Percentiles rank a stretch among this genome's conserved stretches.
Evolutionary conservation across 148 eudicot genomes (phyloP).

Genomic region (Cornus florida): DNA sequence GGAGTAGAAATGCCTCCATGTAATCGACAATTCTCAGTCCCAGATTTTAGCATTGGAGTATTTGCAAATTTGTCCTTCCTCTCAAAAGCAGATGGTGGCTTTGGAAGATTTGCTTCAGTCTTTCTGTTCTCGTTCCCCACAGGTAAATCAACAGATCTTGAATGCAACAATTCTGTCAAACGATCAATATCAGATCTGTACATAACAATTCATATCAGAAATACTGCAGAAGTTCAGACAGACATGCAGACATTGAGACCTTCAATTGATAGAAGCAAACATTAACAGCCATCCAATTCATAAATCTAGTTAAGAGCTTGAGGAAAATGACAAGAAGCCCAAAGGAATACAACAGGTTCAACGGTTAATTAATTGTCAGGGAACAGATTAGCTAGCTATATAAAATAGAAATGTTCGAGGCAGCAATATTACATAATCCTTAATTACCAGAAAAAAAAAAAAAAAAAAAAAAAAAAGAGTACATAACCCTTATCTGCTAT

Average conservation of each 20-base stretch:
- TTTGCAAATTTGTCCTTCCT: conserved; percentile 14
- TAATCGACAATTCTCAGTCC: conserved; percentile 20
- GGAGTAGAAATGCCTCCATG: conserved; percentile 40
- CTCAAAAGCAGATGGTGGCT: conserved; percentile 27
- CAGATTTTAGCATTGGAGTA: conserved; percentile 28
- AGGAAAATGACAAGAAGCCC: not conserved
- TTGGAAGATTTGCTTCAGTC: conserved; percentile 29
- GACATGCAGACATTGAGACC: not conserved
- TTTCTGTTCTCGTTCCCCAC: conserved; percentile 26
- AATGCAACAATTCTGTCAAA: conserved; percentile 54
- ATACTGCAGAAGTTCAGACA: not conserved
- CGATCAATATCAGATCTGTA: conserved; percentile 72
- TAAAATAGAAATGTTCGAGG: not conserved
- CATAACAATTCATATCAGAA: conserved; percentile 11
- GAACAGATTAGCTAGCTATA: not conserved
- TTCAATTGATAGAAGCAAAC: not conserved
- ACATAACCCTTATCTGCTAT: no score
- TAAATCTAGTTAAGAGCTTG: not conserved
- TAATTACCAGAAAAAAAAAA: no score
- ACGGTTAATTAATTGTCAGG: not conserved
- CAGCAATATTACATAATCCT: no score
- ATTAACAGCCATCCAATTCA: not conserved
- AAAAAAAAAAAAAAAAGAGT: no score
- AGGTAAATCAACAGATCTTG: conserved; percentile 47
- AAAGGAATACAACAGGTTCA: not conserved